phyloP scores from a whole-genome alignment of 1,284 basidiomycete genomes.

The Heliocybe sulcata region DNA sequence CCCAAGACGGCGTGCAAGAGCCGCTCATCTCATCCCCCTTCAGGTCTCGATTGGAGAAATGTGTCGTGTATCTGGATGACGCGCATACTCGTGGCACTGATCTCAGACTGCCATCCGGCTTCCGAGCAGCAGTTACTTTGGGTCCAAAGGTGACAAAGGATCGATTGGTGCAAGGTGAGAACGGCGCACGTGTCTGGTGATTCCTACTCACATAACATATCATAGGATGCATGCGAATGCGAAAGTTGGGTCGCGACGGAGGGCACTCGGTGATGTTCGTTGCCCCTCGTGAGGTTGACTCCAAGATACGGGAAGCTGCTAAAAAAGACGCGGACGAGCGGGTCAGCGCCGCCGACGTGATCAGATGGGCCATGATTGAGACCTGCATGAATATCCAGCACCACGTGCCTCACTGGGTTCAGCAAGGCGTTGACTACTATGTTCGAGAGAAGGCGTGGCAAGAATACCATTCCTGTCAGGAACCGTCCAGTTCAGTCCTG shows the following conservation, averaged over 20 bases:
- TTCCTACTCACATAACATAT: background rate
- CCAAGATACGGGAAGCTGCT: slow-evolving; percentile 25
- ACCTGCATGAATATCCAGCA: slow-evolving; percentile 35
- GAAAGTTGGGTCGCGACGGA: slow-evolving; percentile 30
- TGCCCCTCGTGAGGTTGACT: slow-evolving; percentile 38
- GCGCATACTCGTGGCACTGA: slow-evolving; percentile 53
- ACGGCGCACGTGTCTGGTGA: background rate
- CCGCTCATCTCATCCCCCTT: slow-evolving; percentile 35
- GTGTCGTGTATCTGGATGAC: slow-evolving; percentile 49
- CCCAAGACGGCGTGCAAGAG: slow-evolving; percentile 29
- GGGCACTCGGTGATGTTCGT: slow-evolving; percentile 45
- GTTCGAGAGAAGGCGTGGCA: slow-evolving; percentile 25
- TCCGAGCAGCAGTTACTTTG: slow-evolving; percentile 43
- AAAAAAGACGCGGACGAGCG: slow-evolving; percentile 5
- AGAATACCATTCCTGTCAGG: slow-evolving; percentile 7
- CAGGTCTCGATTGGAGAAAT: slow-evolving; percentile 31
- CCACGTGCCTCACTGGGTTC: slow-evolving; percentile 34
- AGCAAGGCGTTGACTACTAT: slow-evolving; percentile 38
- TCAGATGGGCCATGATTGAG: slow-evolving; percentile 38
- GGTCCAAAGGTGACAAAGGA: slow-evolving; percentile 51
- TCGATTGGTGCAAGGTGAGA: slow-evolving; percentile 41
- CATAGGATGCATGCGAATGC: slow-evolving; percentile 43
- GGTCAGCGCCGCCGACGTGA: slow-evolving; percentile 25
- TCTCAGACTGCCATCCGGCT: slow-evolving; percentile 35
- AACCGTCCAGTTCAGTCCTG: slow-evolving; percentile 12